These are phyloP conservation scores for Kazachstania viticola DNA, from an alignment of 805 yeast species.

Conservation along the genomic window DNA sequence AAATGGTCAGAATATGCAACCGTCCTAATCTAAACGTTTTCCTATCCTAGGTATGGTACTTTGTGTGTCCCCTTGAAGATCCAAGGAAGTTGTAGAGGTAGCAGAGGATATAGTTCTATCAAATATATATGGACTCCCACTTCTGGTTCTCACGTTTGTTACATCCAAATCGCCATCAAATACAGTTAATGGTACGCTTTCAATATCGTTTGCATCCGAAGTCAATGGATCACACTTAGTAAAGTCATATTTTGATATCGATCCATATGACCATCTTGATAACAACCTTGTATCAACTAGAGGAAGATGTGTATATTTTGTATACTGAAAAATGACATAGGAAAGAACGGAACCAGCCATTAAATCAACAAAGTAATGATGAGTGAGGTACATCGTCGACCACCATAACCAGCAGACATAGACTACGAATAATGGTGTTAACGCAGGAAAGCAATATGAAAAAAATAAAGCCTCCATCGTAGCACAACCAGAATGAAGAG, in stretches of 20 bases:
- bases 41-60: conserved; percentile 1
- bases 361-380: conserved; percentile 88
- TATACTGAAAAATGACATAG: conserved; percentile 53
- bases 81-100: conserved; percentile 27
- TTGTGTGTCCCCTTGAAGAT: conserved; percentile 2
- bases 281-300: conserved; percentile 37
- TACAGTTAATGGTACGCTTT: conserved; percentile 17
- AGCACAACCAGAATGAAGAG: conserved; percentile 89
- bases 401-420: conserved; percentile 97
- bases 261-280: conserved; percentile 60
- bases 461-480: conserved; percentile 87
- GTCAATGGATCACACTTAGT: conserved; percentile 28
- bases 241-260: conserved; percentile 28
- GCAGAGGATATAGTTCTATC: conserved; percentile 24
- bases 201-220: conserved; percentile 22
- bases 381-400: conserved; percentile 95
- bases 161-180: conserved; percentile 18
- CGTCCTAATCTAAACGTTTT: conserved; percentile 2
- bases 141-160: conserved; percentile 7
- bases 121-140: conserved; percentile 23
- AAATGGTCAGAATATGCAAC: no score
- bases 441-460: conserved; percentile 67
- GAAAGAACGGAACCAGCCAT: conserved; percentile 90
- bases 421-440: conserved; percentile 49
- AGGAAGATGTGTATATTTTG: conserved; percentile 62